Evolutionary conservation across 352 stramenopile genomes (phyloP).

Genomic region (Pythium graminicola): DNA sequence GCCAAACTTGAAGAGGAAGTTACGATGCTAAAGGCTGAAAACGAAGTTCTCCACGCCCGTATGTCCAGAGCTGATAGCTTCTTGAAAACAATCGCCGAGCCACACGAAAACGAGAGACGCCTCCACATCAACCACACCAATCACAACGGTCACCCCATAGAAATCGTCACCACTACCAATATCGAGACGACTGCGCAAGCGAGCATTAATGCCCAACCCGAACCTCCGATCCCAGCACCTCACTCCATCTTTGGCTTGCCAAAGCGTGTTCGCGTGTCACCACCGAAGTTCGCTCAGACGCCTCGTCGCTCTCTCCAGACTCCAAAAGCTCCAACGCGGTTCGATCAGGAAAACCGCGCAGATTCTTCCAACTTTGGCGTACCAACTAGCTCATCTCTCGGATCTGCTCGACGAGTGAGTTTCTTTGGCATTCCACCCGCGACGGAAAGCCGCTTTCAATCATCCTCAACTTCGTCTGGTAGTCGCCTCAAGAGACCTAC

Average conservation of each 20-base stretch:
- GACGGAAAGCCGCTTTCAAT: slow-evolving; percentile 9
- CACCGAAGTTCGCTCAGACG: slow-evolving; percentile 8
- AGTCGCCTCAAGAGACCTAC: slow-evolving; percentile 23
- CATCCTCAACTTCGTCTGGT: slow-evolving; percentile 3
- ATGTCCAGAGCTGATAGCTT: slow-evolving; percentile 23
- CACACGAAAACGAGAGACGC: no score
- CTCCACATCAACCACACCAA: no score
- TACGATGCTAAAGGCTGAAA: slow-evolving; percentile 21
- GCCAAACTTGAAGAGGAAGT: slow-evolving; percentile 26
- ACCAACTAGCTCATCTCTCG: background rate
- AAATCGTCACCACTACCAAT: slow-evolving; percentile 2
- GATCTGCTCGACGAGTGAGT: slow-evolving; percentile 16
- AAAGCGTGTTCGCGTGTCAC: slow-evolving; percentile 15
- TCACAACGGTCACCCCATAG: background rate
- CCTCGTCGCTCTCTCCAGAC: slow-evolving; percentile 3
- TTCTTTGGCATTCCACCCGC: slow-evolving; percentile 13
- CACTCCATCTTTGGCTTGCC: slow-evolving; percentile 8
- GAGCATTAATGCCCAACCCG: background rate
- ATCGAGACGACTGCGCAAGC: background rate
- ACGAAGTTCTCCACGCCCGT: slow-evolving; percentile 20
- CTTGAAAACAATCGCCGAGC: slow-evolving; percentile 16
- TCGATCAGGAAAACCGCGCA: slow-evolving; percentile 20
- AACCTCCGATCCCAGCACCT: background rate
- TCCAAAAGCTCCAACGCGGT: background rate
- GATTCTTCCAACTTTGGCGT: slow-evolving; percentile 12